A percentile compares a stretch with the other conserved stretches of the same genome.
phyloP scores from a whole-genome alignment of 2,329 filamentous ascomycete species.

The Apiospora malaysiana region DNA sequence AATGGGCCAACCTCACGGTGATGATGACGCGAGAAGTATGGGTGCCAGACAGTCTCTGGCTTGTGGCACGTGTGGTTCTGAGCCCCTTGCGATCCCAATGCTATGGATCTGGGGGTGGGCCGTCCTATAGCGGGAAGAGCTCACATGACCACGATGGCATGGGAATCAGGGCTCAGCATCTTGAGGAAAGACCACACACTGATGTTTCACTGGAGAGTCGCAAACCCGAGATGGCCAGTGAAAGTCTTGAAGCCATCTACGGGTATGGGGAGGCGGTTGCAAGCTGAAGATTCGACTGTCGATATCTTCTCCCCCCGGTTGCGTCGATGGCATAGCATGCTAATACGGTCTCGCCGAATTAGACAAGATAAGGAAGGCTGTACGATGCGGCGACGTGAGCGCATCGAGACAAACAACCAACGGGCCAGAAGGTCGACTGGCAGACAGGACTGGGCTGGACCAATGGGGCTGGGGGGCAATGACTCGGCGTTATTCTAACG shows the following conservation, averaged over 20 bases:
- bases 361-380: background rate
- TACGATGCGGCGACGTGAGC: background rate
- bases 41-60: background rate
- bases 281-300: background rate
- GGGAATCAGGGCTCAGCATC: background rate
- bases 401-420: background rate
- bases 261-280: background rate
- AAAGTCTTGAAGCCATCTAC: too few relatives aligned
- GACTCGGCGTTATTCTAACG: slow-evolving; percentile 10
- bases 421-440: too few relatives aligned
- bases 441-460: background rate
- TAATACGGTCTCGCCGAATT: background rate
- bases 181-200: background rate
- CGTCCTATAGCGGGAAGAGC: background rate
- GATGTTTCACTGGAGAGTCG: background rate
- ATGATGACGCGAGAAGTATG: background rate
- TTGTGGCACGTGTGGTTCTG: background rate
- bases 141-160: background rate
- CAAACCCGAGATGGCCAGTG: background rate
- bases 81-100: background rate
- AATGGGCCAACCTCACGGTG: background rate
- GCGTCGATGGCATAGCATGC: background rate
- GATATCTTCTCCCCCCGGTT: background rate
- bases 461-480: background rate
- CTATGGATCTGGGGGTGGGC: slow-evolving; percentile 2